Evolutionary conservation across 2,329 filamentous ascomycete genomes (phyloP).

Genomic region (Hypomyces rosellus): DNA sequence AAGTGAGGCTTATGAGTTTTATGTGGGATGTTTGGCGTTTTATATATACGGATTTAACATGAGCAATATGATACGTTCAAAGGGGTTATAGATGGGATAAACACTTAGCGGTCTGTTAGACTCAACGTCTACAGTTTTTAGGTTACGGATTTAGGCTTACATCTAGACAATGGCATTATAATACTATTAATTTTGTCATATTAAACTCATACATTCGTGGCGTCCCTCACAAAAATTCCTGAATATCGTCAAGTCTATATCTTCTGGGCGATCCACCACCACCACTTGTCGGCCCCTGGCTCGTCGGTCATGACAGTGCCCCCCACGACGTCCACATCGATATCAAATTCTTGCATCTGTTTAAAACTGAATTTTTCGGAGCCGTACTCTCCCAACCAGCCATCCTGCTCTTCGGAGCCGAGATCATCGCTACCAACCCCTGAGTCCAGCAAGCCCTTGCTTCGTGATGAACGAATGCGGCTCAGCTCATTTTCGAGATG

Average conservation of each 20-base stretch:
- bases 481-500: conserved; percentile 76
- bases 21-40: neutral
- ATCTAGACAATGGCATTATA: neutral
- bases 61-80: neutral
- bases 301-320: conserved; percentile 64
- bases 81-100: conserved; percentile 7
- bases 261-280: conserved; percentile 78
- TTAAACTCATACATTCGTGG: neutral
- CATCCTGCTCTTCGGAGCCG: conserved; percentile 65
- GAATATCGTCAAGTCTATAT: conserved; percentile 39
- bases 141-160: conserved; percentile 5
- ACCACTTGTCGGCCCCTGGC: conserved; percentile 76
- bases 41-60: neutral
- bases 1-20: neutral
- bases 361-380: conserved; percentile 71
- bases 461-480: conserved; percentile 67
- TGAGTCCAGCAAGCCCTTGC: conserved; percentile 76
- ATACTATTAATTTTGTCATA: conserved; percentile 1
- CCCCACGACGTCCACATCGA: conserved; percentile 69
- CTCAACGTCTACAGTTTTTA: conserved; percentile 34
- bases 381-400: conserved; percentile 77
- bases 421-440: conserved; percentile 61
- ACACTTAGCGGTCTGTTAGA: conserved; percentile 24
- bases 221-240: neutral
- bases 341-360: conserved; percentile 76